Percentiles rank a stretch among this genome's conserved stretches.
phyloP scores from a whole-genome alignment of 192 early-diverging fungal genomes.

The Borealophlyctis nickersoniae region DNA sequence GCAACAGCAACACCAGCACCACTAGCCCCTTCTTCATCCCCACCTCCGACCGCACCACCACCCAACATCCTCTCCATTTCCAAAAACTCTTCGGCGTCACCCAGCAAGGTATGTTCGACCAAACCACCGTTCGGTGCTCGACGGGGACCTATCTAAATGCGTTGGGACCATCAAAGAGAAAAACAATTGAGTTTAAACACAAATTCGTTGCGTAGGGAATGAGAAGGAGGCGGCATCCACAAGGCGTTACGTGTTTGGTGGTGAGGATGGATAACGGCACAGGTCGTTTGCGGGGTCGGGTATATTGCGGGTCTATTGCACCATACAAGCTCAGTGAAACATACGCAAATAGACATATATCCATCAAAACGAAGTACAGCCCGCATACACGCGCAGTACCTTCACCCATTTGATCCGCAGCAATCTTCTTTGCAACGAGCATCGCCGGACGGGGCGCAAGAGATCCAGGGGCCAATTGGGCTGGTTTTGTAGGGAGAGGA shows the following conservation, averaged over 20 bases:
- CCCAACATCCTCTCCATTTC: slow-evolving; percentile 27
- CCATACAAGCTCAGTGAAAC: not conserved
- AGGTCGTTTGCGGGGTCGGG: slow-evolving; percentile 20
- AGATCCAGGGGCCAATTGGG: too few species aligned
- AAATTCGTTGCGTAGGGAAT: not conserved
- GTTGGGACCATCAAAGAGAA: too few species aligned
- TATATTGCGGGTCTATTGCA: slow-evolving; percentile 33
- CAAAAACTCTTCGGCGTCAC: slow-evolving; percentile 35
- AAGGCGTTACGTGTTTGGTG: slow-evolving; percentile 18
- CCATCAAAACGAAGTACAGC: not conserved
- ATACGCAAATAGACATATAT: not conserved
- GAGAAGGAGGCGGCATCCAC: not conserved
- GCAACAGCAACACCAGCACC: not conserved
- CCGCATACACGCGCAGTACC: slow-evolving; percentile 18
- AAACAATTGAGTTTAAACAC: not conserved
- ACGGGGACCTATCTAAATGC: slow-evolving; percentile 27
- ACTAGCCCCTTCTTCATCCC: not conserved
- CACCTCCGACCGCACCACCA: not conserved
- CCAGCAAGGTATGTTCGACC: slow-evolving; percentile 37
- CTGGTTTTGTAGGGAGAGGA: too few species aligned
- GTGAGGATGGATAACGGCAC: slow-evolving; percentile 37
- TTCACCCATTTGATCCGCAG: slow-evolving; percentile 41
- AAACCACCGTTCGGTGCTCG: slow-evolving; percentile 22
- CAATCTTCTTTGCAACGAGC: slow-evolving; percentile 31
- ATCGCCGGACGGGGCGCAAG: too few species aligned